phyloP scores from a whole-genome alignment of 176 grass and related monocot species.

The Pharus latifolius region DNA sequence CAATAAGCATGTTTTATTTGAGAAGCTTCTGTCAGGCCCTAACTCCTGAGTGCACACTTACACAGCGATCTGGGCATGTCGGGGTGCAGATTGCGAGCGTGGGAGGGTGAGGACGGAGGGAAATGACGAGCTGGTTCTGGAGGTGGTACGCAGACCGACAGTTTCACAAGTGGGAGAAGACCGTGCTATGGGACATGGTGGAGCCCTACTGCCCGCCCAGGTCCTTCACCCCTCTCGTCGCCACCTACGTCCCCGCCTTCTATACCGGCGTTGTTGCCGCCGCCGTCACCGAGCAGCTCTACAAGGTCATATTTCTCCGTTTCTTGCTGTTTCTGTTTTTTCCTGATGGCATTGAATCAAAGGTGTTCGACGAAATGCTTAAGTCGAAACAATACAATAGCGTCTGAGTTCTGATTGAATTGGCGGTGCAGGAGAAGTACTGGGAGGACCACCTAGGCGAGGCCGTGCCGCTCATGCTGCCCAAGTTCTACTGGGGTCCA shows the following conservation, averaged over 20 bases:
- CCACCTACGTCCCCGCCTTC: conserved; percentile 84
- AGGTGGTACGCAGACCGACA: conserved; percentile 88
- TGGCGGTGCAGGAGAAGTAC: conserved; percentile 68
- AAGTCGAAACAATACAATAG: too few relatives aligned
- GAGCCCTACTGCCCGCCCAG: conserved; percentile 70
- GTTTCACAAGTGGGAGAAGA: conserved; percentile 94
- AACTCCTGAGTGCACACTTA: too few relatives aligned
- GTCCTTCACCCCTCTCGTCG: conserved; percentile 67
- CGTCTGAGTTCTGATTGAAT: background rate
- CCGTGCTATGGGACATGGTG: conserved; percentile 93
- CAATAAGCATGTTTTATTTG: too few relatives aligned
- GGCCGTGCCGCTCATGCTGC: conserved; percentile 82
- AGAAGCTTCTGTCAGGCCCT: too few relatives aligned
- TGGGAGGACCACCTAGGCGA: conserved; percentile 94
- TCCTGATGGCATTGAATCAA: background rate
- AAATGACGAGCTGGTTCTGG: conserved; percentile 72
- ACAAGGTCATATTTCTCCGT: conserved; percentile 35
- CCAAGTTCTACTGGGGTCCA: conserved; percentile 95
- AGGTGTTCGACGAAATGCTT: background rate
- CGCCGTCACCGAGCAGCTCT: conserved; percentile 84
- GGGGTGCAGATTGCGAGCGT: too few relatives aligned
- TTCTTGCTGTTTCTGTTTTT: background rate
- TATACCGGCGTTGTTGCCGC: conserved; percentile 79
- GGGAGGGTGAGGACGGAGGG: background rate
- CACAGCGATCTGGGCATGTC: too few relatives aligned